Evolutionary conservation across 306 rosid genomes (phyloP), one percentile per base, ranked within the genome.

Genomic region (Trifolium pratense): DNA sequence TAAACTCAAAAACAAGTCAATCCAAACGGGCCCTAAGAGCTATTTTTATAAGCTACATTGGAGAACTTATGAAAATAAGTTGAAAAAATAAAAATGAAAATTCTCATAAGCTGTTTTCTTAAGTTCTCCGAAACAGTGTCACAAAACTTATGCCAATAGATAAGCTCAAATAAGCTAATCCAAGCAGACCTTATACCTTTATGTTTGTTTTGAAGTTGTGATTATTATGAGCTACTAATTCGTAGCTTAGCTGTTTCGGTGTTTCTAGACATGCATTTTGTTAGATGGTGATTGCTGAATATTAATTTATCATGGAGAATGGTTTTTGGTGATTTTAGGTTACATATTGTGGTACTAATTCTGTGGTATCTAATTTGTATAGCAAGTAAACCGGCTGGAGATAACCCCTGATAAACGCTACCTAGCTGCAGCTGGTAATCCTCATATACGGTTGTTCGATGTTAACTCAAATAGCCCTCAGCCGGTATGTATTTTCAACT

Each of bases 381-480:
- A 95, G 99, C 99, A 95, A 87, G 96, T 95, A 55, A 95, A 91
- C 80, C 83, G 90, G 83, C 89, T 95, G 66, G 99, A 95, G 91
- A 95, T 95, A 83, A 95, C 97, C 59, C 99, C 99, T 1, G 97
- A 95, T 81, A 95, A 95, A 74, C 90, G 89, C 39, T 86, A 71
- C 88, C 85, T 95, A 81, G 97, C 97, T 77, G 97, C 92, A 26
- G 99, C 97, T n/a, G 97, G 99, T 43, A 91, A 95, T 82, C 97
- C 99, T 52, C 99, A 95, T 82, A 91, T 95, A 65, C 87, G 99
- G 70, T 76, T 95, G 73, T 95, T 95, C 68, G 97, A 95, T 90
- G 89, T 95, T 77, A 90, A 88, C 81, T 87, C 99, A 79, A 91
- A 86, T 81, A 91, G 87, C 75, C 88, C 95, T 69, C 99, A 91